Conservation (phyloP, 2,329 filamentous ascomycete species). For the Fusarium avenaceum region DNA sequence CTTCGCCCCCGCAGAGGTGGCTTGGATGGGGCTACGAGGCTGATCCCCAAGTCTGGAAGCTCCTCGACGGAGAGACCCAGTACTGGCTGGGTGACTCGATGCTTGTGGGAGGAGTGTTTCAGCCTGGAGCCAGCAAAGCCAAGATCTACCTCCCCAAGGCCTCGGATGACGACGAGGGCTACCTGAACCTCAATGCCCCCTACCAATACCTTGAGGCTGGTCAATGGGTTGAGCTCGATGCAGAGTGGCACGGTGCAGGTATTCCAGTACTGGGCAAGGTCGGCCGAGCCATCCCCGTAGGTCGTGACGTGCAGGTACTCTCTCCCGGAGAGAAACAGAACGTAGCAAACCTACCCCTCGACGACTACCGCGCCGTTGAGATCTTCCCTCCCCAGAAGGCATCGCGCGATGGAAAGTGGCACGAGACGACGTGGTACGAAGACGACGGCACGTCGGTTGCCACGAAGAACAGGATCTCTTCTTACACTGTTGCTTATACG, state of each 20-base stretch:
- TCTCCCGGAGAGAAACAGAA: slow-evolving; percentile 55
- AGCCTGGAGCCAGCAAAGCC: slow-evolving; percentile 66
- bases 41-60: slow-evolving; percentile 75
- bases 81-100: slow-evolving; percentile 79
- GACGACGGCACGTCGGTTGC: slow-evolving; percentile 55
- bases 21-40: slow-evolving; percentile 79
- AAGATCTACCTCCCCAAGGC: slow-evolving; percentile 72
- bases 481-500: slow-evolving; percentile 51
- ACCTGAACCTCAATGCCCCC: slow-evolving; percentile 72
- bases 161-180: slow-evolving; percentile 70
- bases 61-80: slow-evolving; percentile 76
- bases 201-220: slow-evolving; percentile 67
- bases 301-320: slow-evolving; percentile 55
- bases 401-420: slow-evolving; percentile 41
- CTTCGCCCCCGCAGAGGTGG: slow-evolving; percentile 77
- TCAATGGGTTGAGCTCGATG: slow-evolving; percentile 57
- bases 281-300: slow-evolving; percentile 57
- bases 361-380: slow-evolving; percentile 60
- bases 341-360: slow-evolving; percentile 55
- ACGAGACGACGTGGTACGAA: slow-evolving; percentile 54
- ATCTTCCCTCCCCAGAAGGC: slow-evolving; percentile 56
- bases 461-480: slow-evolving; percentile 52
- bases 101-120: slow-evolving; percentile 76
- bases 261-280: slow-evolving; percentile 58
- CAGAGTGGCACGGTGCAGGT: slow-evolving; percentile 59